A percentile compares a stretch with the other conserved stretches of the same genome.
Conservation (phyloP, 2,329 filamentous ascomycete species). For the Penicillium rolfsii region DNA sequence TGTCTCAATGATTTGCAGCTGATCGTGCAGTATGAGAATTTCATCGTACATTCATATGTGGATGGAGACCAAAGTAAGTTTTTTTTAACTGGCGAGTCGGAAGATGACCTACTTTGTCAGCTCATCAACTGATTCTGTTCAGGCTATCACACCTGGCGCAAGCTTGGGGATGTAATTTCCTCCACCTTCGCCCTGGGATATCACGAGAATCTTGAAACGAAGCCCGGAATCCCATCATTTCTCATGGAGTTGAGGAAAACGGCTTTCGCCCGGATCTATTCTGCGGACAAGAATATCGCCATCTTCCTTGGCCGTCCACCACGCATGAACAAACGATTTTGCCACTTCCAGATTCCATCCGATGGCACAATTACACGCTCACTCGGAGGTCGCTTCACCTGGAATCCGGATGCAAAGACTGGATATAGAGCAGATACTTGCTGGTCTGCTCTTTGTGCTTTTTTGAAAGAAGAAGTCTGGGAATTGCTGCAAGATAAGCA, state of each 20-base stretch:
- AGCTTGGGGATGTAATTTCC: conserved; percentile 52
- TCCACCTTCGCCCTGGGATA: conserved; percentile 53
- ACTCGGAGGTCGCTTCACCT: conserved; percentile 6
- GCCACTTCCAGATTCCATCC: conserved; percentile 40
- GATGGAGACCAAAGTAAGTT: conserved; percentile 52
- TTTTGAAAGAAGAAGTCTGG: conserved; percentile 34
- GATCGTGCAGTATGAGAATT: conserved; percentile 53
- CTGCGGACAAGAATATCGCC: conserved; percentile 53
- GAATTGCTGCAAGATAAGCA: conserved; percentile 32
- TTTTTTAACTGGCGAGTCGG: background rate
- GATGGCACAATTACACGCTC: conserved; percentile 10
- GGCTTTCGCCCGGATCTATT: conserved; percentile 49
- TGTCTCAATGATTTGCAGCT: conserved; percentile 52
- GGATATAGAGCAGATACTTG: conserved; percentile 33
- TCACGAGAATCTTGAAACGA: conserved; percentile 46
- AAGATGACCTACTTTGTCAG: background rate
- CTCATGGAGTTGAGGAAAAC: conserved; percentile 44
- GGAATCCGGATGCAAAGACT: conserved; percentile 24
- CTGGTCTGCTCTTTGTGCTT: conserved; percentile 35
- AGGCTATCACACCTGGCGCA: conserved; percentile 53
- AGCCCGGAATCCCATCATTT: conserved; percentile 38
- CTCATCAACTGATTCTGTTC: conserved; percentile 2
- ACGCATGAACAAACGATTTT: conserved; percentile 48
- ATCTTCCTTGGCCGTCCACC: conserved; percentile 55
- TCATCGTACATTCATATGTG: conserved; percentile 50